Evolutionary conservation across 352 stramenopile genomes (phyloP).

Genomic region (Pythium aristosporum): DNA sequence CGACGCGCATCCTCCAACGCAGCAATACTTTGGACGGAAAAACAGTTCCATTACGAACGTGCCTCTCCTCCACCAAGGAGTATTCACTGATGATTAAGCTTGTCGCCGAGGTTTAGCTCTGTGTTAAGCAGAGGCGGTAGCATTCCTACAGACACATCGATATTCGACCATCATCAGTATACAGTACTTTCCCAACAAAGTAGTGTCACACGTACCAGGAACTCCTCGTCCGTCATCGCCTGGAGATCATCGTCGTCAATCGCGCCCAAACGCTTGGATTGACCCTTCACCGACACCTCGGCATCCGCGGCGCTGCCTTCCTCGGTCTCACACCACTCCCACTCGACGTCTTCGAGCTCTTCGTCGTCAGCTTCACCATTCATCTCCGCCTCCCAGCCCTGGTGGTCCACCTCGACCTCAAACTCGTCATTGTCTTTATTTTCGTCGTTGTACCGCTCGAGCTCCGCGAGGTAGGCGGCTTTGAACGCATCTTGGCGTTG

Average conservation of each 20-base stretch:
- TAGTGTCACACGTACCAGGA: constrained; percentile 50
- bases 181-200: not conserved
- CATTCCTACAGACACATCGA: constrained; percentile 46
- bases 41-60: constrained; percentile 63
- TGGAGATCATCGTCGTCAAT: constrained; percentile 82
- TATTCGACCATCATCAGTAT: not conserved
- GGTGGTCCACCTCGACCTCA: constrained; percentile 76
- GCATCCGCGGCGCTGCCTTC: constrained; percentile 36
- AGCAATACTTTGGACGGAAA: constrained; percentile 35
- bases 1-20: constrained; percentile 6
- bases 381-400: constrained; percentile 85
- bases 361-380: constrained; percentile 74
- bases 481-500: constrained; percentile 82
- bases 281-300: constrained; percentile 71
- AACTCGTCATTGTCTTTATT: constrained; percentile 76
- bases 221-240: constrained; percentile 84
- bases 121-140: constrained; percentile 58
- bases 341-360: constrained; percentile 80
- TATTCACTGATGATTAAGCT: constrained; percentile 57
- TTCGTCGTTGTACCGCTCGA: constrained; percentile 86
- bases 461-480: constrained; percentile 75
- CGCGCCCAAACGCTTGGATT: constrained; percentile 54
- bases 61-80: constrained; percentile 48
- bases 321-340: constrained; percentile 81
- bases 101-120: constrained; percentile 12